A percentile compares a stretch with the other conserved stretches of the same genome.
These are phyloP conservation scores for Penicillium olsonii DNA, from an alignment of 2,329 filamentous ascomycete species.

Conservation along the genomic window DNA sequence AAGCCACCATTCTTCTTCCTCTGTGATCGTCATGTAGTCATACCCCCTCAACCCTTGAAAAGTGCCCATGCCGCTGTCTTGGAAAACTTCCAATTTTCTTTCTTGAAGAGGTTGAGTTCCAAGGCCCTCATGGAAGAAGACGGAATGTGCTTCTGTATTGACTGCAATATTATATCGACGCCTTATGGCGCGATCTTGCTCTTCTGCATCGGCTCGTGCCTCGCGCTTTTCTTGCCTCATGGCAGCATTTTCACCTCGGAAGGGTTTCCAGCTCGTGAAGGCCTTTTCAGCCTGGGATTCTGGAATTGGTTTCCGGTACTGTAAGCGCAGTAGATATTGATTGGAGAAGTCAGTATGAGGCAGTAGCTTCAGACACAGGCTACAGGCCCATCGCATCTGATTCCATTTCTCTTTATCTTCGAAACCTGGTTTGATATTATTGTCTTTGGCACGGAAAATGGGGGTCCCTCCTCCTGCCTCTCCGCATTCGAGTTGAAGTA, in stretches of 20 bases:
- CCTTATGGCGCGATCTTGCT: not conserved
- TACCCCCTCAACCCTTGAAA: too few relatives aligned
- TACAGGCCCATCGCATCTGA: slow-evolving; percentile 10
- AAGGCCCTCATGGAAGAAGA: too few relatives aligned
- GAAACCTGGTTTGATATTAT: not conserved
- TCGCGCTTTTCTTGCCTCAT: not conserved
- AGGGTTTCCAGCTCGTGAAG: slow-evolving; percentile 5
- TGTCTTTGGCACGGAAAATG: slow-evolving; percentile 1
- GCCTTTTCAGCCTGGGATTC: slow-evolving; percentile 2
- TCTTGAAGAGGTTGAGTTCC: too few relatives aligned
- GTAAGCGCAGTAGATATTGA: slow-evolving; percentile 7
- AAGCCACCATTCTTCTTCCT: too few relatives aligned
- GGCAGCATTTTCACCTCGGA: not conserved
- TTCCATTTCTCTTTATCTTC: slow-evolving; percentile 8
- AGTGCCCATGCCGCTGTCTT: not conserved
- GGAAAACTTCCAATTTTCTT: not conserved
- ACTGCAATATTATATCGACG: slow-evolving; percentile 7
- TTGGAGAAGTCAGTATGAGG: slow-evolving; percentile 8
- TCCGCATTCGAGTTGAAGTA: slow-evolving; percentile 10
- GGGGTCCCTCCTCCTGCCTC: slow-evolving; percentile 6
- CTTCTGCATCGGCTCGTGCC: not conserved
- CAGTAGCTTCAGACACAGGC: slow-evolving; percentile 9
- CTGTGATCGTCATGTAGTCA: too few relatives aligned
- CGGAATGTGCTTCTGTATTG: too few relatives aligned
- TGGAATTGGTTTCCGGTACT: slow-evolving; percentile 11